Base-by-base conservation (phyloP, 2,329 filamentous ascomycete species). In the Fusarium keratoplasticum region DNA sequence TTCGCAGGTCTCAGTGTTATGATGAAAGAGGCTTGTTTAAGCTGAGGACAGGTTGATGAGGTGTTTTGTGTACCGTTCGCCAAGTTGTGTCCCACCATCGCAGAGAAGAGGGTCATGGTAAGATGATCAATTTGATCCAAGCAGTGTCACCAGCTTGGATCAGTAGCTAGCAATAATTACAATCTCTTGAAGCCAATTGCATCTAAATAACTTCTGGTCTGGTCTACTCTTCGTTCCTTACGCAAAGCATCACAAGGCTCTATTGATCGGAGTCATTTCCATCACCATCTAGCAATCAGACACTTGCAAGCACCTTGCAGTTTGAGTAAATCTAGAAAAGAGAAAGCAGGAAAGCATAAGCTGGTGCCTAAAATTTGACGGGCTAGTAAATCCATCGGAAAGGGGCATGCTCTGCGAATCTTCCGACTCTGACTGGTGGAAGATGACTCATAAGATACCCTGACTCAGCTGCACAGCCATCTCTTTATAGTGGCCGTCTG, bases 381-480 rank as follows among this genome's bases (percentile, higher is more conserved):
- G 42, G 42, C 42, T 16, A 47, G 6, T 16, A 47, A 25, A 5
- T 25, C 22, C 22, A 25, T 25, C 42, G 14, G 42, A 9, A 11
- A 47, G 27, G 13, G 22, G 8, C n/a, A 13, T 29, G 25, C 54
- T 58, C 54, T 8, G 10, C 3, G 11, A 27, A 58, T 58, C 10
- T 27, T 36, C 35, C 18, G 9, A 6, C 18, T 38, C n/a, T 38
- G 20, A 38, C 33, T n/a, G 10, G 35, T 29, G 55, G 22, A 38
- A 58, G 55, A 58, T 58, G 55, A 58, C 55, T 58, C 55, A 58
- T 7, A 22, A 20, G 14, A 35, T 22, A 11, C 54, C 31, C 36
- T 58, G 55, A 58, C 55, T 58, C 47, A 52, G 47, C 47, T 18
- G 29, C 47, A 14, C 5, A 52, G 18, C 16, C 22, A 58, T 40